Percentiles rank a stretch among this genome's conserved stretches.
Evolutionary conservation across 2,329 filamentous ascomycete species (phyloP).

Genomic region (Basipetospora sp.): DNA sequence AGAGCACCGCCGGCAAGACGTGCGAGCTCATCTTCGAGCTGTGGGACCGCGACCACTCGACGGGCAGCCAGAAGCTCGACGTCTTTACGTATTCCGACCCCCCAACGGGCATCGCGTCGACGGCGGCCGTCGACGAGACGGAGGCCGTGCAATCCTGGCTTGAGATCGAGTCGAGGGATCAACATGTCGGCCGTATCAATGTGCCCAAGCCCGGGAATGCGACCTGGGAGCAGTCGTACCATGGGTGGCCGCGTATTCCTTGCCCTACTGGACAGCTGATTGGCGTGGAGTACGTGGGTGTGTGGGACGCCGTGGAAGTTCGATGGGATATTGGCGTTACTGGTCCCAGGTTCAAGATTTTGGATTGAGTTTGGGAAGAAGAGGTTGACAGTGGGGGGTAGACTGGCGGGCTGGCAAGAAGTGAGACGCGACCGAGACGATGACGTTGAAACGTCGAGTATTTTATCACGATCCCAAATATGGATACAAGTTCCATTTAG

Average conservation of each 20-base stretch:
- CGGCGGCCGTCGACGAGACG: not conserved
- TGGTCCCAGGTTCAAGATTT: slow-evolving; percentile 3
- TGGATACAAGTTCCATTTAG: too few relatives aligned
- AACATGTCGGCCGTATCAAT: slow-evolving; percentile 1
- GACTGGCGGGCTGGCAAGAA: too few relatives aligned
- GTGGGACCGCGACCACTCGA: slow-evolving; percentile 7
- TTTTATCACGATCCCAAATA: too few relatives aligned
- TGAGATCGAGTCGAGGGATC: not conserved
- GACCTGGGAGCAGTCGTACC: not conserved
- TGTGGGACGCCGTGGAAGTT: slow-evolving; percentile 3
- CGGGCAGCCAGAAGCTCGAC: slow-evolving; percentile 4
- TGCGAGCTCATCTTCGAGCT: slow-evolving; percentile 7
- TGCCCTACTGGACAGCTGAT: slow-evolving; percentile 5
- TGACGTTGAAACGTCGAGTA: too few relatives aligned
- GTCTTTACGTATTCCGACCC: slow-evolving; percentile 7
- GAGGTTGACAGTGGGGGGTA: too few relatives aligned
- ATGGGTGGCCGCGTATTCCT: slow-evolving; percentile 3
- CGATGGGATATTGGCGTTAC: slow-evolving; percentile 7
- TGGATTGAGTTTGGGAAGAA: too few relatives aligned
- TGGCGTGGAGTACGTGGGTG: slow-evolving; percentile 4
- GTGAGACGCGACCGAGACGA: too few relatives aligned
- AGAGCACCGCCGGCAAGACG: slow-evolving; percentile 5
- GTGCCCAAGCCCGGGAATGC: slow-evolving; percentile 2
- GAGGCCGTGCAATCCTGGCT: too few relatives aligned
- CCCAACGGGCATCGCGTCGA: not conserved